These are phyloP conservation scores for Phytophthora niederhauseri DNA, from an alignment of 352 stramenopile species.

Conservation along the genomic window DNA sequence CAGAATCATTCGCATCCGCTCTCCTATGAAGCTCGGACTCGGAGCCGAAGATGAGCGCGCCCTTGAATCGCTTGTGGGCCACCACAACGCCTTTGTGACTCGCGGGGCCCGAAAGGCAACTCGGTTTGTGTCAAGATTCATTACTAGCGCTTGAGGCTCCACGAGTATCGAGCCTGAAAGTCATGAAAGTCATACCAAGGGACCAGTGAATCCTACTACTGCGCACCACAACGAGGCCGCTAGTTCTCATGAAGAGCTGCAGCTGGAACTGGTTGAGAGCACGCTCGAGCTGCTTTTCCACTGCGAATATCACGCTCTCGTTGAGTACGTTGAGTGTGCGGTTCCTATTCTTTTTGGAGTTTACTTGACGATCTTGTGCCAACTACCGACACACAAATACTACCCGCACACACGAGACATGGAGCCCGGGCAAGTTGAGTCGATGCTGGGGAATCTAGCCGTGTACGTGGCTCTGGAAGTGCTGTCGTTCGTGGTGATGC, in stretches of 20 bases:
- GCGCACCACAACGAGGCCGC: background rate
- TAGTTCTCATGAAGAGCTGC: background rate
- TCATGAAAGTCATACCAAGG: background rate
- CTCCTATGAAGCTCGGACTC: constrained; percentile 3
- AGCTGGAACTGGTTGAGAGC: constrained; percentile 14
- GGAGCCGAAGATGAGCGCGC: constrained; percentile 3
- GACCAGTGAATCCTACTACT: background rate
- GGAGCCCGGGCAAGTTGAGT: constrained; percentile 12
- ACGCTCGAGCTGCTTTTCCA: constrained; percentile 32
- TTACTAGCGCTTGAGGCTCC: background rate
- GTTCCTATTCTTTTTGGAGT: constrained; percentile 29
- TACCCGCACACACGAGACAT: constrained; percentile 29
- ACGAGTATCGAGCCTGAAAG: background rate
- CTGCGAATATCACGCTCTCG: constrained; percentile 30
- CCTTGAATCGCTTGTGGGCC: constrained; percentile 18
- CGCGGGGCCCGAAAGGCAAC: background rate
- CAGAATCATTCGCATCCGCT: constrained; percentile 11
- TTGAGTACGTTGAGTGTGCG: constrained; percentile 35
- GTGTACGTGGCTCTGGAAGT: constrained; percentile 24
- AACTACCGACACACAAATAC: constrained; percentile 21
- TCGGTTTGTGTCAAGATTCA: background rate
- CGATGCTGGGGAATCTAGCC: constrained; percentile 13
- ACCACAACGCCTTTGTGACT: constrained; percentile 1
- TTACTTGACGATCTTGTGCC: constrained; percentile 25
- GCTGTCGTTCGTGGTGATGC: constrained; percentile 23